phyloP scores from a whole-genome alignment of 2,329 filamentous ascomycete genomes.

The Aspergillus hortae region DNA sequence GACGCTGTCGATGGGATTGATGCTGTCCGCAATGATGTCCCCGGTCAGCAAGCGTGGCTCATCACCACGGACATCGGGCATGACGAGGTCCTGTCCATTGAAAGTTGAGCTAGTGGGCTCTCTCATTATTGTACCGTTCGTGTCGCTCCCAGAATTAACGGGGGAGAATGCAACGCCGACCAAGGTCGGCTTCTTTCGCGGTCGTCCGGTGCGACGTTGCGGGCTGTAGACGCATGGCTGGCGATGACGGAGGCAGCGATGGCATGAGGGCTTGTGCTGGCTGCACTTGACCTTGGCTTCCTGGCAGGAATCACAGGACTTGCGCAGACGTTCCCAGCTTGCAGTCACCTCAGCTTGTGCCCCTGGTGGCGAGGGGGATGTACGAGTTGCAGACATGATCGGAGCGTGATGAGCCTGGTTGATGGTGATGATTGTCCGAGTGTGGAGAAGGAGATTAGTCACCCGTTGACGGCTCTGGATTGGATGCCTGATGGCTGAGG shows the following conservation, averaged over 20 bases:
- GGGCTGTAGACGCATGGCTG: conserved; percentile 8
- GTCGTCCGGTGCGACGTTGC: conserved; percentile 5
- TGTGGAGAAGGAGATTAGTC: too few relatives aligned
- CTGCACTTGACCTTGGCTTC: conserved; percentile 10
- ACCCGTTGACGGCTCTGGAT: too few relatives aligned
- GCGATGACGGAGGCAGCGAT: conserved; percentile 6
- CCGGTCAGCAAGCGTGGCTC: not conserved
- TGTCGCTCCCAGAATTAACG: too few relatives aligned
- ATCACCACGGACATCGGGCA: conserved; percentile 1
- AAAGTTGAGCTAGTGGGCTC: too few relatives aligned
- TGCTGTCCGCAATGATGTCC: not conserved
- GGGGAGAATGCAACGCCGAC: not conserved
- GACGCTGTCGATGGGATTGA: conserved; percentile 1
- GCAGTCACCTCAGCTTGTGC: not conserved
- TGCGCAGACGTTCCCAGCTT: conserved; percentile 3
- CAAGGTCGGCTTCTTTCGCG: conserved; percentile 1
- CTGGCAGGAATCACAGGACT: conserved; percentile 7
- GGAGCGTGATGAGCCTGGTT: too few relatives aligned
- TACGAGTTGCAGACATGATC: not conserved
- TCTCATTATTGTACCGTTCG: too few relatives aligned
- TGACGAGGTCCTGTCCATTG: conserved; percentile 2
- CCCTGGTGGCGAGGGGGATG: not conserved
- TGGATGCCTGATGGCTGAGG: too few relatives aligned
- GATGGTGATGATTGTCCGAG: too few relatives aligned
- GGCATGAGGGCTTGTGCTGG: conserved; percentile 9